phyloP scores from a whole-genome alignment of 2,329 filamentous ascomycete species.

The Microsporum ferrugineum region DNA sequence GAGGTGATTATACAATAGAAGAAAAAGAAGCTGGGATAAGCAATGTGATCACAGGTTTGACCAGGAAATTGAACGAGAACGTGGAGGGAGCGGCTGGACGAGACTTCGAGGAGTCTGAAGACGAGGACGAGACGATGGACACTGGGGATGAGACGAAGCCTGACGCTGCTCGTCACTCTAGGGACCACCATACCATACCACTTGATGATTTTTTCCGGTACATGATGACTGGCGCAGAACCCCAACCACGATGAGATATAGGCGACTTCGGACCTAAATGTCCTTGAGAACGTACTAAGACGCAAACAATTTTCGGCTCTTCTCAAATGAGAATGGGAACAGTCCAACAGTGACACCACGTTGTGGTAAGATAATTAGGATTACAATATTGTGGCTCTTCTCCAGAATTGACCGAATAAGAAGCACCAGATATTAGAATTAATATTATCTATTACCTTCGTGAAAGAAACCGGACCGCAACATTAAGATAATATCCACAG shows the following conservation, averaged over 20 bases:
- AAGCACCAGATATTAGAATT: neutral
- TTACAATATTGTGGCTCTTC: neutral
- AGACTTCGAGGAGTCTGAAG: conserved; percentile 46
- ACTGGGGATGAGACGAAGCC: conserved; percentile 27
- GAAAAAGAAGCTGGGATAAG: conserved; percentile 56
- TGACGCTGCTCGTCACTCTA: conserved; percentile 24
- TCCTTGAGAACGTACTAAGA: neutral
- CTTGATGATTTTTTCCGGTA: conserved; percentile 40
- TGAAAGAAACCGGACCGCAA: conserved; percentile 2
- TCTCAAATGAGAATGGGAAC: too few relatives aligned
- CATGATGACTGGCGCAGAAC: conserved; percentile 38
- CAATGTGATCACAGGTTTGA: conserved; percentile 61
- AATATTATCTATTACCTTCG: neutral
- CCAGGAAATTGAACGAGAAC: conserved; percentile 46
- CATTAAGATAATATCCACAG: neutral
- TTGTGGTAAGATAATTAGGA: neutral
- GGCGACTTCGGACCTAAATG: neutral
- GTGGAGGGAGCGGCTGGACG: conserved; percentile 36
- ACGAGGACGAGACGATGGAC: conserved; percentile 37
- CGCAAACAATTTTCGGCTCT: too few relatives aligned
- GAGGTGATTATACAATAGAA: conserved; percentile 59
- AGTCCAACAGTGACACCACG: neutral
- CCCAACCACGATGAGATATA: conserved; percentile 9
- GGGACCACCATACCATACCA: conserved; percentile 25
- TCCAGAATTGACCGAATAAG: neutral